Evolutionary conservation across 2,329 filamentous ascomycete genomes (phyloP).

Genomic region (Phyllosticta citriasiana): DNA sequence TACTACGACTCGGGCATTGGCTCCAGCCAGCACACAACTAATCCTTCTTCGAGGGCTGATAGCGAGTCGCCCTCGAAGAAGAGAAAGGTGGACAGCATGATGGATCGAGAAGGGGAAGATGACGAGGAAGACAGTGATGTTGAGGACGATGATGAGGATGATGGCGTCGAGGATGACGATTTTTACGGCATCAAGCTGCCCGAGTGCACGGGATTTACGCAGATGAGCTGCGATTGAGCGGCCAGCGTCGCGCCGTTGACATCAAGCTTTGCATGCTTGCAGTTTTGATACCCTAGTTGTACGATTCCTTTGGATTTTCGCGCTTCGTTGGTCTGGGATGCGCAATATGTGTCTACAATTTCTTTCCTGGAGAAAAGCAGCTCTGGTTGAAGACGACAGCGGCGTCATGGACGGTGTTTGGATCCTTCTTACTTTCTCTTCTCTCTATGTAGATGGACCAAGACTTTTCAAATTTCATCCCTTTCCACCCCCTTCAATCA

Average conservation of each 20-base stretch:
- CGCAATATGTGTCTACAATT: not conserved
- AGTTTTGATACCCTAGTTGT: not conserved
- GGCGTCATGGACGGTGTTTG: not conserved
- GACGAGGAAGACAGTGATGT: not conserved
- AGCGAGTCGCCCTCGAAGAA: not conserved
- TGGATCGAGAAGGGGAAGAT: not conserved
- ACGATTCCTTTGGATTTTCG: not conserved
- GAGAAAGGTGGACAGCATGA: not conserved
- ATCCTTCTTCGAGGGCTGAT: not conserved
- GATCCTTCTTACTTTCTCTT: not conserved
- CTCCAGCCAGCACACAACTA: not conserved
- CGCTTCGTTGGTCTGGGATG: not conserved
- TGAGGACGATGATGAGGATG: not conserved
- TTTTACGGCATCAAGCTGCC: not conserved
- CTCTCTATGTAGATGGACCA: not conserved
- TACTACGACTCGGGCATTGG: not conserved
- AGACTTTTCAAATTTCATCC: not conserved
- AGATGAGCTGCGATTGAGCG: not conserved
- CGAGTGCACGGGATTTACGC: not conserved
- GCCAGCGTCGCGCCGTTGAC: not conserved
- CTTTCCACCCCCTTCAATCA: no score
- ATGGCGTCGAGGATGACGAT: not conserved
- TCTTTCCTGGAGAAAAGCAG: not conserved
- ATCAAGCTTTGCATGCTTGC: not conserved
- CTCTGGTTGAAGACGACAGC: no score